Conservation (phyloP, 371 early-diverging fungal species). For the Mortierella sp. region DNA sequence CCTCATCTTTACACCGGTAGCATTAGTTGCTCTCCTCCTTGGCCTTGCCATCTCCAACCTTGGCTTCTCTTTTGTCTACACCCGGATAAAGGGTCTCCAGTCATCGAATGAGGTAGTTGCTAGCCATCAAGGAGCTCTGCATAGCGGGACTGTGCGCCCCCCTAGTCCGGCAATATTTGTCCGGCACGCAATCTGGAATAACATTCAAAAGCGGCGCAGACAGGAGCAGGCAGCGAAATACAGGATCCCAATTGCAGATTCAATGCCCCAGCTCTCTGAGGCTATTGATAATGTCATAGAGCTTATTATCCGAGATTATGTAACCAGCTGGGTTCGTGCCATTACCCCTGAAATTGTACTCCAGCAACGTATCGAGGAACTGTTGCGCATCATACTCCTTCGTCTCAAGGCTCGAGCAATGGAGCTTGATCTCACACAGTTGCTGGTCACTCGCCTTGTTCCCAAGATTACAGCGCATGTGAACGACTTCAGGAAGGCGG, state of each 20-base stretch:
- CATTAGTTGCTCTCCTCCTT: conserved; percentile 27
- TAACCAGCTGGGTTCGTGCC: conserved; percentile 66
- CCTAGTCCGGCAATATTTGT: conserved; percentile 40
- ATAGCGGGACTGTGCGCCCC: conserved; percentile 30
- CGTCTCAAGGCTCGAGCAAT: conserved; percentile 55
- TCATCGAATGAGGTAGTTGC: background rate
- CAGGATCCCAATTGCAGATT: conserved; percentile 38
- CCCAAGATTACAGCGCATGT: conserved; percentile 78
- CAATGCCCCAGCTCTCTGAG: conserved; percentile 54
- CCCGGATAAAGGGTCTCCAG: conserved; percentile 17
- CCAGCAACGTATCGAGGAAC: conserved; percentile 53
- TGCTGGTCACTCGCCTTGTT: conserved; percentile 68
- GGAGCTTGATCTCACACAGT: conserved; percentile 66
- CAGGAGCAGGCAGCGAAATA: conserved; percentile 49
- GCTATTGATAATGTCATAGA: conserved; percentile 57
- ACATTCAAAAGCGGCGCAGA: conserved; percentile 27
- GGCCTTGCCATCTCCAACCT: conserved; percentile 38
- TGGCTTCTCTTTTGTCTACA: conserved; percentile 44
- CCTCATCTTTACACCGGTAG: conserved; percentile 30
- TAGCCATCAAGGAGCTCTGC: conserved; percentile 15
- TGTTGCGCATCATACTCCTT: conserved; percentile 57
- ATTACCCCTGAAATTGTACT: conserved; percentile 54
- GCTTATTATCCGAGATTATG: conserved; percentile 65
- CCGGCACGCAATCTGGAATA: conserved; percentile 34
- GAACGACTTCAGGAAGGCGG: conserved; percentile 73